Percentiles rank a stretch among this genome's conserved stretches.
phyloP scores from a whole-genome alignment of 495 filamentous ascomycete genomes.

The Cercophora sp. region DNA sequence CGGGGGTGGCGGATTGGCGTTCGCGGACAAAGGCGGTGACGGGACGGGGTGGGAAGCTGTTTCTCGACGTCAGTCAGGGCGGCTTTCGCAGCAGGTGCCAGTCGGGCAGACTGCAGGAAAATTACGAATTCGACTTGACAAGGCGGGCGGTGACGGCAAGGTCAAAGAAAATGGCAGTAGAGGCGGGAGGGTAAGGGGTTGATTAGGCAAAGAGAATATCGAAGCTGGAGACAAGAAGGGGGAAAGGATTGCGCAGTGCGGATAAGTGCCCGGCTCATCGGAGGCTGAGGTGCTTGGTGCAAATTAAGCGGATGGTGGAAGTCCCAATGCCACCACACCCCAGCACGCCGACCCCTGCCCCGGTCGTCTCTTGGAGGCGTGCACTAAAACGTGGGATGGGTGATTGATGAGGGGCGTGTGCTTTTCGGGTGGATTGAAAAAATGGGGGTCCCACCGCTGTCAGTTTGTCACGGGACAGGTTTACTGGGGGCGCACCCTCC shows the following conservation, averaged over 20 bases:
- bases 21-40: conserved; percentile 24
- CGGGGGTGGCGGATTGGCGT: conserved; percentile 16
- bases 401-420: conserved; percentile 24
- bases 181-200: neutral
- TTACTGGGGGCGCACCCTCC: too few species aligned
- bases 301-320: conserved; percentile 26
- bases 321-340: conserved; percentile 22
- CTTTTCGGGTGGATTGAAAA: conserved; percentile 11
- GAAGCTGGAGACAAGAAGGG: conserved; percentile 6
- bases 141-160: too few species aligned
- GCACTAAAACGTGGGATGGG: conserved; percentile 30
- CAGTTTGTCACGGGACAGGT: conserved; percentile 13
- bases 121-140: too few species aligned
- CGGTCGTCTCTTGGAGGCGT: conserved; percentile 17
- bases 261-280: conserved; percentile 32
- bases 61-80: conserved; percentile 8
- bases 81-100: conserved; percentile 5
- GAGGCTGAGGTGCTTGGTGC: conserved; percentile 26
- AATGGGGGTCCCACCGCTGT: conserved; percentile 19
- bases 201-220: conserved; percentile 8
- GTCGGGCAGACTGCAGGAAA: neutral
- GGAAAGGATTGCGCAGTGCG: conserved; percentile 16
- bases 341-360: conserved; percentile 14
- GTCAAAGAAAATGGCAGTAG: conserved; percentile 16
- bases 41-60: conserved; percentile 1